A percentile compares a stretch with the other conserved stretches of the same genome.
Evolutionary conservation across 345 rosid genomes (phyloP).

Genomic region (Lepidium aucheri): DNA sequence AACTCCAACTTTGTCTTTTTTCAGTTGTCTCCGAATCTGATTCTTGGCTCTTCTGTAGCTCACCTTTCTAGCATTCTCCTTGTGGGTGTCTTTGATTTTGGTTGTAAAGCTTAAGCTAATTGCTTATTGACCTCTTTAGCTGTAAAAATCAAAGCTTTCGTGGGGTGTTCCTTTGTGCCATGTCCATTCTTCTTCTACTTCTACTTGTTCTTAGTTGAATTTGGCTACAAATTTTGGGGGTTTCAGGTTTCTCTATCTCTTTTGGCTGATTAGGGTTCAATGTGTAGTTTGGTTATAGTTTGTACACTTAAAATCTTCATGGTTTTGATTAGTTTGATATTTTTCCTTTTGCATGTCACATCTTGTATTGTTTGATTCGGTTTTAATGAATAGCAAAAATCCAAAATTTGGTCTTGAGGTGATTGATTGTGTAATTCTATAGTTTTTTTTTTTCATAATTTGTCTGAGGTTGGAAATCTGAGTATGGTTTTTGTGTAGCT

Average conservation of each 20-base stretch:
- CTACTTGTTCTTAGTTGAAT: neutral
- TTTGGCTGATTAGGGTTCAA: neutral
- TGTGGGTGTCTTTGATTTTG: neutral
- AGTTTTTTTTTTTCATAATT: neutral
- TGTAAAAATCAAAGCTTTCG: neutral
- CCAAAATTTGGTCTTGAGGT: neutral
- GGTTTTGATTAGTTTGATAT: neutral
- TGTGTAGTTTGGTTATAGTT: neutral
- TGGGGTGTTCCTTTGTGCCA: neutral
- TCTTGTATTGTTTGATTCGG: neutral
- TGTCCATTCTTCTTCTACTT: neutral
- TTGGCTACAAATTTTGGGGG: slow-evolving; percentile 5
- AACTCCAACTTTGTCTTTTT: neutral
- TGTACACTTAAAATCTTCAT: neutral
- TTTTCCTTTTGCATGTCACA: slow-evolving; percentile 23
- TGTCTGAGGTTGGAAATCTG: neutral
- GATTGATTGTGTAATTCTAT: neutral
- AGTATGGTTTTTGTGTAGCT: slow-evolving; percentile 16
- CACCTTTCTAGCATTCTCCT: neutral
- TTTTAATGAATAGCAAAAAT: neutral
- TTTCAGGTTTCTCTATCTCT: neutral
- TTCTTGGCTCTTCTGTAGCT: neutral
- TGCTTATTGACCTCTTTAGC: neutral
- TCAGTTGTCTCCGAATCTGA: slow-evolving; percentile 6
- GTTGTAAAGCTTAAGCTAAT: neutral